Percentiles rank a stretch among this genome's conserved stretches.
phyloP scores from a whole-genome alignment of 2,329 filamentous ascomycete genomes.

The Epichloe festucae region DNA sequence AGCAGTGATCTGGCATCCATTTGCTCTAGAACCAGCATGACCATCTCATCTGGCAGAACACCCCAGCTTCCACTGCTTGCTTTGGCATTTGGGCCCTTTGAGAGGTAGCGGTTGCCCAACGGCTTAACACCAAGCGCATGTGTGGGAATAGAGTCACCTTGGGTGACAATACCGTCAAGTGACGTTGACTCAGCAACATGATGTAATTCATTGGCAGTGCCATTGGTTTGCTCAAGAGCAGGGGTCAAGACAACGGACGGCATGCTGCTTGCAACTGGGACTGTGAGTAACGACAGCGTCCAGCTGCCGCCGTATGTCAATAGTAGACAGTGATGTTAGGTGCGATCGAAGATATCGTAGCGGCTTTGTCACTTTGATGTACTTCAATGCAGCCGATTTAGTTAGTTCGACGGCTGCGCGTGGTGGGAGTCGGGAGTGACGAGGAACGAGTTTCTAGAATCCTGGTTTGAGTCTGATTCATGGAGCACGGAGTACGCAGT shows the following conservation, averaged over 20 bases:
- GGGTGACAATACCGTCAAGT: neutral
- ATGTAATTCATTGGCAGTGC: neutral
- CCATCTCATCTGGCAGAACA: conserved; percentile 65
- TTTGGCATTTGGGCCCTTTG: conserved; percentile 53
- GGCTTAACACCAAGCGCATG: conserved; percentile 82
- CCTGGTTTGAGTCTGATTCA: neutral
- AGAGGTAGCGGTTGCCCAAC: conserved; percentile 67
- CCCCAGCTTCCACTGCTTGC: conserved; percentile 51
- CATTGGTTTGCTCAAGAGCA: neutral
- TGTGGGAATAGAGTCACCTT: conserved; percentile 44
- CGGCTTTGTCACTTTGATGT: neutral
- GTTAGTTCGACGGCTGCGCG: neutral
- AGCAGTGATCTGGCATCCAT: conserved; percentile 52
- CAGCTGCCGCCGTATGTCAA: neutral
- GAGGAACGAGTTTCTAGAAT: neutral
- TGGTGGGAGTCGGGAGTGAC: neutral
- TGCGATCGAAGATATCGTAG: too few relatives aligned
- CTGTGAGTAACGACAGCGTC: neutral
- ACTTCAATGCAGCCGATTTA: neutral
- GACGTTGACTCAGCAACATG: neutral
- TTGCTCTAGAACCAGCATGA: conserved; percentile 62
- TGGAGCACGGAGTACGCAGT: too few relatives aligned
- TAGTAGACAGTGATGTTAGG: neutral
- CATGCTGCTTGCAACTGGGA: neutral
- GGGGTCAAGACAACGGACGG: conserved; percentile 1